Evolutionary conservation across 768 basidiomycete genomes (phyloP).

Genomic region (Pleurotus salmoneostramineus): DNA sequence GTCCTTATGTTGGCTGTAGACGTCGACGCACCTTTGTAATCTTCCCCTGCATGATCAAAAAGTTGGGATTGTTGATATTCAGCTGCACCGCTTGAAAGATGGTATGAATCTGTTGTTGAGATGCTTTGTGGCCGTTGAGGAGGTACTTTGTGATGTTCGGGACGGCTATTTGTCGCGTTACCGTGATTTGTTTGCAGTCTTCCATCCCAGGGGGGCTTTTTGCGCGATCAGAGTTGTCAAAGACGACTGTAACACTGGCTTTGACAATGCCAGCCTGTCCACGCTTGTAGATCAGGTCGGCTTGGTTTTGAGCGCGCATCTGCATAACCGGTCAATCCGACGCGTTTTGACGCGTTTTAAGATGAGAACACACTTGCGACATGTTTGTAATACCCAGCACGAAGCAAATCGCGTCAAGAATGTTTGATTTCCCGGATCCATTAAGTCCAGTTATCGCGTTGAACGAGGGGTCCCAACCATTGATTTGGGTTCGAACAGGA

Average conservation of each 20-base stretch:
- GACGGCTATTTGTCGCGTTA: constrained; percentile 92
- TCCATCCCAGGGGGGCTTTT: constrained; percentile 84
- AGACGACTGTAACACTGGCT: constrained; percentile 97
- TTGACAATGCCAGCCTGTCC: constrained; percentile 96
- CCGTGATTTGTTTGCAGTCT: constrained; percentile 84
- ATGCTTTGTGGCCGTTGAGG: constrained; percentile 91
- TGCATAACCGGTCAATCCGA: constrained; percentile 22
- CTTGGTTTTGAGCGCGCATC: constrained; percentile 95
- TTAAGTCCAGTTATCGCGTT: constrained; percentile 97
- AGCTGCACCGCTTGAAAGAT: constrained; percentile 96
- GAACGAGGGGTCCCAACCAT: constrained; percentile 97
- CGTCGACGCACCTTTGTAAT: constrained; percentile 79
- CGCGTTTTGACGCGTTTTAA: not conserved
- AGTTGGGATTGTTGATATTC: constrained; percentile 99
- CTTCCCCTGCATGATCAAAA: constrained; percentile 99
- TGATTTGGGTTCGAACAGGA: constrained; percentile 92
- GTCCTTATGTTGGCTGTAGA: not conserved
- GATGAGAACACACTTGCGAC: constrained; percentile 60
- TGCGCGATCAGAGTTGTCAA: constrained; percentile 90
- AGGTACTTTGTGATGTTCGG: constrained; percentile 95
- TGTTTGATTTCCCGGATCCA: constrained; percentile 98
- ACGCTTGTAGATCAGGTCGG: constrained; percentile 98
- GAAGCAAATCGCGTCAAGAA: constrained; percentile 98
- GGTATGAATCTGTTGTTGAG: constrained; percentile 80
- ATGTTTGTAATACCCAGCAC: constrained; percentile 97